A percentile compares a stretch with the other conserved stretches of the same genome.
These are phyloP conservation scores for Alternaria sp. DNA, from an alignment of 2,329 filamentous ascomycete species.

Conservation along the genomic window DNA sequence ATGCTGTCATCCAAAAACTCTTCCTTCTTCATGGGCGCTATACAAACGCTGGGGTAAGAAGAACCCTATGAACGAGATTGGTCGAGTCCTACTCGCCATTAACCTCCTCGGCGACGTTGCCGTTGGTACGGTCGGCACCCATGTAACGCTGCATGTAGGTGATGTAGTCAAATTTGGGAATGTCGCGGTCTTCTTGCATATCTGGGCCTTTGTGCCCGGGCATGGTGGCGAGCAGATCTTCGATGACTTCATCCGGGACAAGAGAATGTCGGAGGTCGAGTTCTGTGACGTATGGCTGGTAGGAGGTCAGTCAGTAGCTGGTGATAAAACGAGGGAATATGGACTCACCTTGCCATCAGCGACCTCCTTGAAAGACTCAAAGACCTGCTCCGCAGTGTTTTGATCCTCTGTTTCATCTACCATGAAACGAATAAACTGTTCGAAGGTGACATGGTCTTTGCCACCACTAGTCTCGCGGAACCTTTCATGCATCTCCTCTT, in stretches of 20 bases:
- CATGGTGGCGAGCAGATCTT: constrained; percentile 87
- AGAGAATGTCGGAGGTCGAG: constrained; percentile 94
- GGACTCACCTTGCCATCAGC: constrained; percentile 83
- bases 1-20: constrained; percentile 8
- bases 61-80: constrained; percentile 18
- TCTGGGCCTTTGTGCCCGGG: constrained; percentile 85
- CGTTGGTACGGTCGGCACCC: constrained; percentile 39
- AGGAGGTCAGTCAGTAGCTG: constrained; percentile 25
- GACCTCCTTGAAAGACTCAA: constrained; percentile 96
- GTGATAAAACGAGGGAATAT: background rate
- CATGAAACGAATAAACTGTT: constrained; percentile 99
- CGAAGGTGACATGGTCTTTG: constrained; percentile 85
- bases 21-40: constrained; percentile 6
- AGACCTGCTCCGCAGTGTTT: constrained; percentile 97
- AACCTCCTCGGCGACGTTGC: constrained; percentile 32
- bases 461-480: constrained; percentile 87
- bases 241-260: constrained; percentile 96
- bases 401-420: constrained; percentile 98
- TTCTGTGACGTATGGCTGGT: constrained; percentile 90
- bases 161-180: constrained; percentile 94
- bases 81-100: constrained; percentile 35
- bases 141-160: constrained; percentile 87
- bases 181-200: constrained; percentile 80
- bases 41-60: constrained; percentile 31
- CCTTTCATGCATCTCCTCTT: constrained; percentile 97